Conservation (phyloP, 2,329 filamentous ascomycete species). For the Microascus cirrosus region DNA sequence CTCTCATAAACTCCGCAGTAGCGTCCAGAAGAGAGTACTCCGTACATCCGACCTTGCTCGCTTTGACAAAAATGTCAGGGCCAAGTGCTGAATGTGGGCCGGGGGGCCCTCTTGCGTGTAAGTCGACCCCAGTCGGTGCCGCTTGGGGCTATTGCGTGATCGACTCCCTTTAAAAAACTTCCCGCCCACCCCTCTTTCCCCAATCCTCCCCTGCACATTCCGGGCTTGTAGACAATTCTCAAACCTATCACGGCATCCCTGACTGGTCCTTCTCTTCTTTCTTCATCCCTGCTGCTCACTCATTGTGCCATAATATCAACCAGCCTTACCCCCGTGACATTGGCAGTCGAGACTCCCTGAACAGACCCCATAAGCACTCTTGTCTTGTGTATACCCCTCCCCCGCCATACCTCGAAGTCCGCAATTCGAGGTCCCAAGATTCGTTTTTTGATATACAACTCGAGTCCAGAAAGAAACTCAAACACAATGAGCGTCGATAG, state of each 20-base stretch:
- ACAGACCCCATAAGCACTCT: neutral
- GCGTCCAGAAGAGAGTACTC: neutral
- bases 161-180: conserved; percentile 6
- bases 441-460: neutral
- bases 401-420: neutral
- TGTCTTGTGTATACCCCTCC: neutral
- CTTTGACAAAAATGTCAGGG: neutral
- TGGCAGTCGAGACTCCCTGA: neutral
- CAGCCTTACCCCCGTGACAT: neutral
- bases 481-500: neutral
- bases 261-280: neutral
- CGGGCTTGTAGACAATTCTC: neutral
- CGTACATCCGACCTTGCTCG: neutral
- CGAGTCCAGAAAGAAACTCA: neutral
- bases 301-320: neutral
- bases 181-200: conserved; percentile 4
- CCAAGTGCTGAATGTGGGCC: neutral
- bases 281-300: neutral
- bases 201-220: neutral
- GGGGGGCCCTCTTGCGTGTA: conserved; percentile 1
- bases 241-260: neutral
- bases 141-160: conserved; percentile 7
- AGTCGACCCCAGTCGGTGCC: conserved; percentile 2
- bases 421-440: neutral
- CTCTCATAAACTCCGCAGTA: too few relatives aligned